Base-by-base conservation (phyloP, 2,329 filamentous ascomycete species). In the Cladosporium sp. region DNA sequence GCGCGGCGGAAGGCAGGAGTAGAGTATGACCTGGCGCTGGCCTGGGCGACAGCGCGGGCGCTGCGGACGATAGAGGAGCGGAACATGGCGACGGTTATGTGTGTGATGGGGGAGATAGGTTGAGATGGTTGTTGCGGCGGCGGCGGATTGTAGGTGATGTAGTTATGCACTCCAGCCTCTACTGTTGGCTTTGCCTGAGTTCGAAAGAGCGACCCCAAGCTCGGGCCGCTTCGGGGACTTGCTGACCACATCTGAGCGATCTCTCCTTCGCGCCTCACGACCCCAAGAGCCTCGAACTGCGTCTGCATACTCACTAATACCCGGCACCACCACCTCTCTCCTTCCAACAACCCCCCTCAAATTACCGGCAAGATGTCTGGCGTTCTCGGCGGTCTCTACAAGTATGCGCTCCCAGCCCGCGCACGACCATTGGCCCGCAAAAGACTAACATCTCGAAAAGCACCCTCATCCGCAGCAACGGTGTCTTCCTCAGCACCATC, bases 391-490 rank as follows among this genome's bases (percentile, higher is more conserved):
- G 78, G 81, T 76, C 74, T 92, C 75, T 84, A 84, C 81, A 82
- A 82, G 81, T 79, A 79, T 74, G 78, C 75, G 71, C 55, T 73
- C 62, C 52, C 69, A 68, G 12, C 8, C 28, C 21, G 61, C 44
- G 31, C 56, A 18, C n/a, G 23, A 53, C 31, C 61, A 64, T 33
- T 55, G 52, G 61, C 26, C 21, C 46, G 23, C 44, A 60, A 66
- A 56, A 57, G 50, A 68, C 67, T 76, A 68, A 76, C 75, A 68
- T 61, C 44, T n/a, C 29, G 60, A 72, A 71, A 81, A 98, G 95
- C 84, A 81, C 88, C 77, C 76, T 98, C 73, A 89, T 98, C 85
- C 89, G 90, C 80, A 89, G 86, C 78, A 99, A 99, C 85, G 90
- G 86, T 75, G 85, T 90, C 79, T 97, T 97, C 88, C 85, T 99